These are phyloP conservation scores for Amanita jacksonii DNA, from an alignment of 768 basidiomycete genomes.

Conservation along the genomic window DNA sequence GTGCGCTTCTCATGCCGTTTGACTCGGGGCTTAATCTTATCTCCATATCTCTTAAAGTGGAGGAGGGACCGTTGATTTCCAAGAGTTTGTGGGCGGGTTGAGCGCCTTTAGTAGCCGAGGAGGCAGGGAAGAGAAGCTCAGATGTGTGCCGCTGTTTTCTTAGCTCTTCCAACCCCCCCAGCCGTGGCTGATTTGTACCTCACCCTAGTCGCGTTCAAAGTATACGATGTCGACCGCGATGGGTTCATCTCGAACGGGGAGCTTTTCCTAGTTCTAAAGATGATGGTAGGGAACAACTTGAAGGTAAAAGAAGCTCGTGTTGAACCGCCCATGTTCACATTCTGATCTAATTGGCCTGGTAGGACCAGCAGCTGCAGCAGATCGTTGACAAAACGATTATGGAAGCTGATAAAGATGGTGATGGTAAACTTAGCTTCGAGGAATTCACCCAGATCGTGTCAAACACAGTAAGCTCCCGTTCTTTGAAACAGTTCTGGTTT, in stretches of 20 bases:
- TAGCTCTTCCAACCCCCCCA: no score
- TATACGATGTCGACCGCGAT: slow-evolving; percentile 97
- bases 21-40: background rate
- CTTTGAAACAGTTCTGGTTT: slow-evolving; percentile 1
- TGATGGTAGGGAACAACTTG: slow-evolving; percentile 99
- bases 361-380: slow-evolving; percentile 98
- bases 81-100: slow-evolving; percentile 96
- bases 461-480: slow-evolving; percentile 65
- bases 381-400: slow-evolving; percentile 99
- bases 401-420: slow-evolving; percentile 98
- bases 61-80: slow-evolving; percentile 97
- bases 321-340: background rate
- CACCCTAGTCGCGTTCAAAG: slow-evolving; percentile 92
- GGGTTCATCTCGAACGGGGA: slow-evolving; percentile 98
- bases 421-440: slow-evolving; percentile 95
- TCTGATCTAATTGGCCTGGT: slow-evolving; percentile 6
- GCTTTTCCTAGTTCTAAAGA: slow-evolving; percentile 95
- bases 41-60: slow-evolving; percentile 44
- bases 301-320: slow-evolving; percentile 48
- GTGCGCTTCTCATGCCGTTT: slow-evolving; percentile 40
- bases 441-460: slow-evolving; percentile 97
- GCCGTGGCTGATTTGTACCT: no score
- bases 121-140: slow-evolving; percentile 92
- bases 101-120: slow-evolving; percentile 98
- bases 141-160: slow-evolving; percentile 68